Evolutionary conservation across 805 yeast genomes (phyloP), one percentile per base, ranked within the genome.

Genomic region (Wickerhamomyces bovis): DNA sequence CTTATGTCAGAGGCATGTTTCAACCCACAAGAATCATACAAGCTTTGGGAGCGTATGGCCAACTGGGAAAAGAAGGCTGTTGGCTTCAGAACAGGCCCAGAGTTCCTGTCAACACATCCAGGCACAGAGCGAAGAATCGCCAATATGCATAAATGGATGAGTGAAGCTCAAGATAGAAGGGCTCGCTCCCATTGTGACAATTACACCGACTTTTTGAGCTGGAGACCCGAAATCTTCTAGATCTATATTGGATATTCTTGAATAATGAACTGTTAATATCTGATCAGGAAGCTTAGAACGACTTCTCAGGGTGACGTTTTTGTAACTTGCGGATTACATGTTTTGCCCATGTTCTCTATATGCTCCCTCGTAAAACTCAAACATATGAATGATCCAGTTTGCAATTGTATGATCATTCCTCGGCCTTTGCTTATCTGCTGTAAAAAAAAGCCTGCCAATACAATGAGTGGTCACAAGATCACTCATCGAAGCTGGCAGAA

Each of bases 1-100:
- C 72, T 92, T 54, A 87, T 92, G 96, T 79, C 96, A 2, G 71
- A 81, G 49, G 95, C 95, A 41, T 94, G 99, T 62, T 94, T 75
- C 64, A 69, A 90, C 52, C 89, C 96, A 6, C 67, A 68, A 16
- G 88, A 82, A 54, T 85, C 96, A 0, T 78, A 84, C 1, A 68
- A 67, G 11, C 75, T 94, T 47, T 94, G 99, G 99, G 64, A 73
- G 44, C 73, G 96, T 46, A 90, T 92, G 97, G 64, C 77, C 19
- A 56, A 65, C 20, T 71, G 68, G 58, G 83, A 78, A 58, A 66
- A 70, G 42, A 55, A 58, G 33, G 54, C 53, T 45, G 51, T 52
- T 42, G 59, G 60, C 15, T 16, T 25, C 6, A 51, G 54, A 22
- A 50, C 52, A 1, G 54, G 69, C 13, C 77, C 81, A 15, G 89